A percentile compares a stretch with the other conserved stretches of the same genome.
Evolutionary conservation across 306 rosid genomes (phyloP).

Genomic region (Dryas drummondii): DNA sequence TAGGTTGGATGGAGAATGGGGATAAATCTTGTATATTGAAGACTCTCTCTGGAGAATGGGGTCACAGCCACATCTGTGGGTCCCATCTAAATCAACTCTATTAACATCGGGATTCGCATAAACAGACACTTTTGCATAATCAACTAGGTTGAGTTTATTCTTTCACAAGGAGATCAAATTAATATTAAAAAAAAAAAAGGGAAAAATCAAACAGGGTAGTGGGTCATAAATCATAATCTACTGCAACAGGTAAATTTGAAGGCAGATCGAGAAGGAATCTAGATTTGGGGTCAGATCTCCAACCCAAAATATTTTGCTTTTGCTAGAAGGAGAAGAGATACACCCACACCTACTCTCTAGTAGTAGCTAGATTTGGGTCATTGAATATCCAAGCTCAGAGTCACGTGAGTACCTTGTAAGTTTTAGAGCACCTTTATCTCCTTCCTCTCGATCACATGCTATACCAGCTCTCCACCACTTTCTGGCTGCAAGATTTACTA

Average conservation of each 20-base stretch:
- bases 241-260: background rate
- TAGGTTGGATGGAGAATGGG: slow-evolving; percentile 14
- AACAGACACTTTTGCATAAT: background rate
- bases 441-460: slow-evolving; percentile 36
- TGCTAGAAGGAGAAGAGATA: slow-evolving; percentile 11
- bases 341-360: too few relatives aligned
- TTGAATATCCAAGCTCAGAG: slow-evolving; percentile 29
- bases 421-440: background rate
- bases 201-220: background rate
- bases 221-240: background rate
- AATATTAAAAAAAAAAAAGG: background rate
- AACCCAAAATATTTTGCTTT: slow-evolving; percentile 30
- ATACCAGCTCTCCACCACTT: background rate
- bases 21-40: too few relatives aligned
- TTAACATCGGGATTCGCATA: slow-evolving; percentile 13
- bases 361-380: slow-evolving; percentile 27
- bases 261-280: slow-evolving; percentile 1
- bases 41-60: too few relatives aligned
- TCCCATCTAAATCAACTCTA: slow-evolving; percentile 1
- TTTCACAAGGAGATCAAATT: background rate
- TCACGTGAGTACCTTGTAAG: slow-evolving; percentile 43
- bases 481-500: too few relatives aligned
- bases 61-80: slow-evolving; percentile 12
- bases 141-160: background rate
- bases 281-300: background rate